Base-by-base conservation (phyloP, 2,329 filamentous ascomycete genomes). In the Diaporthe citriasiana region DNA sequence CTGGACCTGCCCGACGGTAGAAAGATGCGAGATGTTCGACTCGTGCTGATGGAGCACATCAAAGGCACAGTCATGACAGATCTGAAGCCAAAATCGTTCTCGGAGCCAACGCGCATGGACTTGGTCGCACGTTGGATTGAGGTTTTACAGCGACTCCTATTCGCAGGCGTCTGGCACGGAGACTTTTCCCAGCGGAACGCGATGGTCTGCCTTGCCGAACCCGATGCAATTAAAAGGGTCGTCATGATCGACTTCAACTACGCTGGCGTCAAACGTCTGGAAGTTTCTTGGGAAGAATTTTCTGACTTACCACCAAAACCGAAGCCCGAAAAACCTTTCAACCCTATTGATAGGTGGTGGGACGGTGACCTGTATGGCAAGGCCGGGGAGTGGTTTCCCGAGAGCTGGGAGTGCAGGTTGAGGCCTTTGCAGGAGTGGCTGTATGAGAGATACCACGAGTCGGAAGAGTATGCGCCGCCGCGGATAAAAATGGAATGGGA, bases 41-140 rank as follows among this genome's bases (percentile, higher is more conserved):
- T 71, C 9, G 22, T 71, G 0, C 13, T 71, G 38, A 71, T 71
- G n/a, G 69, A 71, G 27, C 33, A 63, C 15, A 71, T 71, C 10
- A 27, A 42, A 6, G 69, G 69, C 8, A 30, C 4, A 9, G 17
- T 10, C 7, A 71, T 71, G 69, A 50, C n/a, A 0, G 42, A 71
- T 10, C 27, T 71, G 40, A 50, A 42, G 1, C 56, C 69, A 8
- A 33, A 35, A 0, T 3, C 19, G 0, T 51, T 30, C 17, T 7
- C 69, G 7, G 69, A 71, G 9, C 13, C 56, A 0, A 19, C 22
- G 4, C 9, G 69, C 33, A 4, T 71, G 69, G 42, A 63, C 4
- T 2, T 53, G 10, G 5, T 71, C 1, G 19, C 22, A 13, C 42
- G 59, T 10, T 12, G 30, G 22, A 1, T 71, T 6, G 70, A 71